Conservation (phyloP, 2,329 filamentous ascomycete species). For the Monilinia polystroma region DNA sequence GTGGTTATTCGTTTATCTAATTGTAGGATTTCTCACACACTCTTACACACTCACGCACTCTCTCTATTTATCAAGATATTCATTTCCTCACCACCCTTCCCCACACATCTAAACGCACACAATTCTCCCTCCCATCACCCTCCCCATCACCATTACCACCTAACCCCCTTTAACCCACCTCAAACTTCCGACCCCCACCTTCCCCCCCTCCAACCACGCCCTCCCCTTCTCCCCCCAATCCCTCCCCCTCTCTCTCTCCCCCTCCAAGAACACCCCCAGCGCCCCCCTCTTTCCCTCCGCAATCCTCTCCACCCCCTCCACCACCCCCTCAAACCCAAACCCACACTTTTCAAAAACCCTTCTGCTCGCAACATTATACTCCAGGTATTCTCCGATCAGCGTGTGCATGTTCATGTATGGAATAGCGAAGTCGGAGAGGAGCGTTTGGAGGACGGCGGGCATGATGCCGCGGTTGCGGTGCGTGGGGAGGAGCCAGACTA, state of each 20-base stretch:
- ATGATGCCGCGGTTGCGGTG: conserved; percentile 23
- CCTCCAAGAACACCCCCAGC: not conserved
- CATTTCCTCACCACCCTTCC: too few relatives aligned
- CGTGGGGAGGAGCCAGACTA: conserved; percentile 23
- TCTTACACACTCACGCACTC: too few relatives aligned
- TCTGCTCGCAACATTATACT: conserved; percentile 20
- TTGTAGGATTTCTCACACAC: too few relatives aligned
- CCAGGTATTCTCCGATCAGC: conserved; percentile 16
- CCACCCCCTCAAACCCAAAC: conserved; percentile 18
- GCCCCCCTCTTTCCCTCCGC: not conserved
- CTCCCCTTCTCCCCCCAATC: not conserved
- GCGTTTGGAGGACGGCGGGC: conserved; percentile 17
- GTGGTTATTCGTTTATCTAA: too few relatives aligned
- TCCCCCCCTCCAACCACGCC: not conserved
- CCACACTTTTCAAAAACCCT: conserved; percentile 27
- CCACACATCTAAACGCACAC: too few relatives aligned
- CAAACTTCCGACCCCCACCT: conserved; percentile 2
- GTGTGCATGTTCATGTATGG: conserved; percentile 23
- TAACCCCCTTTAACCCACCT: not conserved
- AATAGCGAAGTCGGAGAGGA: conserved; percentile 22
- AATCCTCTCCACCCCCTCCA: not conserved
- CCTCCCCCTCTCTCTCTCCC: not conserved
- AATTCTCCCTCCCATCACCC: too few relatives aligned
- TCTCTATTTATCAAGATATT: too few relatives aligned
- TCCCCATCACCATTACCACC: too few relatives aligned